Evolutionary conservation across 306 rosid genomes (phyloP).

Genomic region (Vigna trinervia): DNA sequence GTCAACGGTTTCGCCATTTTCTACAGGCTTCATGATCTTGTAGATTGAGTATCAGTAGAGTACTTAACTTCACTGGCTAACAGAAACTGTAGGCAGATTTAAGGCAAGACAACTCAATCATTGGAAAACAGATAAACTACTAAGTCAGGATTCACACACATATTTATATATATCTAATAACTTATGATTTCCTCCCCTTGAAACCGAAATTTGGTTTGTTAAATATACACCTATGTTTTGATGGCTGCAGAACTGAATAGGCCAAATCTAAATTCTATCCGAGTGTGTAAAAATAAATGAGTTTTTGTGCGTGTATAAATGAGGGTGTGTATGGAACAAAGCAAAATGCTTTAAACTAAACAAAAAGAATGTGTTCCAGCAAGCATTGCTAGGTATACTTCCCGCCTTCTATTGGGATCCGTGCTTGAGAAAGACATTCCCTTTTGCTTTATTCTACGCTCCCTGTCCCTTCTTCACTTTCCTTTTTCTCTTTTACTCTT

Average conservation of each 20-base stretch:
- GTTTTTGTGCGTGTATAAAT: slow-evolving; percentile 16
- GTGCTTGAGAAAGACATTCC: slow-evolving; percentile 71
- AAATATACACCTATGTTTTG: slow-evolving; percentile 29
- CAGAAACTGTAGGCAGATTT: slow-evolving; percentile 47
- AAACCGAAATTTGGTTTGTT: slow-evolving; percentile 43
- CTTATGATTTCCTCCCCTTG: not conserved
- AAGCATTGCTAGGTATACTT: slow-evolving; percentile 55
- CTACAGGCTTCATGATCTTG: slow-evolving; percentile 57
- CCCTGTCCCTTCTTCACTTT: slow-evolving; percentile 25
- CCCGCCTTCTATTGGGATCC: slow-evolving; percentile 72
- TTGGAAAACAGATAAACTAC: slow-evolving; percentile 49
- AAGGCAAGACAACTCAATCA: slow-evolving; percentile 58
- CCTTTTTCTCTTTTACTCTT: slow-evolving; percentile 33
- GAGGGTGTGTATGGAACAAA: slow-evolving; percentile 48
- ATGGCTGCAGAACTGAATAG: slow-evolving; percentile 47
- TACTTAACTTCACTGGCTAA: slow-evolving; percentile 22
- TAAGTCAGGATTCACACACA: slow-evolving; percentile 41
- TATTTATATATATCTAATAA: not conserved
- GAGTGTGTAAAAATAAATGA: slow-evolving; percentile 21
- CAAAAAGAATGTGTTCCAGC: slow-evolving; percentile 71
- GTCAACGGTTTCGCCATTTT: slow-evolving; percentile 47
- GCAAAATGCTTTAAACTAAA: slow-evolving; percentile 63
- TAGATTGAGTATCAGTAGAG: slow-evolving; percentile 8
- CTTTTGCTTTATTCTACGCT: slow-evolving; percentile 59
- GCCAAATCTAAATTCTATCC: slow-evolving; percentile 46